Percentiles rank a stretch among this genome's conserved stretches.
Evolutionary conservation across 192 early-diverging fungal genomes (phyloP).

Genomic region (Mortierella claussenii): DNA sequence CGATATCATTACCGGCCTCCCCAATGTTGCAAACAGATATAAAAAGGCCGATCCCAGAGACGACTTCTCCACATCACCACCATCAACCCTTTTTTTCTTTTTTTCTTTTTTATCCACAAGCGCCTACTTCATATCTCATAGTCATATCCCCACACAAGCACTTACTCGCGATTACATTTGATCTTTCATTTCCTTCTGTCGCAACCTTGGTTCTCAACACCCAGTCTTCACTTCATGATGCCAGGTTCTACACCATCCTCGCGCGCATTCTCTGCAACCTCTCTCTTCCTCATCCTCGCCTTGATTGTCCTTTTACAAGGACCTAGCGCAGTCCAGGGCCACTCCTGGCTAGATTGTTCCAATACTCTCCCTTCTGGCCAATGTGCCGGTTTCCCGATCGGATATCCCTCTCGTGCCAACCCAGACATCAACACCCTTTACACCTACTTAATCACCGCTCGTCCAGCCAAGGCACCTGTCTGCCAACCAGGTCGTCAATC

Average conservation of each 20-base stretch:
- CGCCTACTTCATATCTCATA: too few relatives aligned
- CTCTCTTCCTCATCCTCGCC: slow-evolving; percentile 1
- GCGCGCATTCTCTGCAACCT: neutral
- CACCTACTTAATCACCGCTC: slow-evolving; percentile 60
- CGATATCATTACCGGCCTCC: too few relatives aligned
- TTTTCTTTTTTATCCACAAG: too few relatives aligned
- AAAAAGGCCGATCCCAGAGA: too few relatives aligned
- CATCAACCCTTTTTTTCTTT: too few relatives aligned
- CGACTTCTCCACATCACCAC: too few relatives aligned
- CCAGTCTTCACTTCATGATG: neutral
- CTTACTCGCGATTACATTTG: too few relatives aligned
- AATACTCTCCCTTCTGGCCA: slow-evolving; percentile 55
- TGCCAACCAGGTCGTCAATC: slow-evolving; percentile 56
- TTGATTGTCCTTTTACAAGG: neutral
- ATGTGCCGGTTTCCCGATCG: slow-evolving; percentile 61
- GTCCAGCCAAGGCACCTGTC: slow-evolving; percentile 54
- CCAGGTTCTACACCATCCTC: neutral
- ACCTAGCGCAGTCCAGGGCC: too few relatives aligned
- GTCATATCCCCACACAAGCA: too few relatives aligned
- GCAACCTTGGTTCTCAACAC: neutral
- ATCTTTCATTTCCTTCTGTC: too few relatives aligned
- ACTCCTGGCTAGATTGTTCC: slow-evolving; percentile 70
- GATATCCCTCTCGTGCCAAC: slow-evolving; percentile 62
- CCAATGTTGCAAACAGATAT: too few relatives aligned
- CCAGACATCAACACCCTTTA: slow-evolving; percentile 60